Evolutionary conservation across 192 early-diverging fungal genomes (phyloP).

Genomic region (Gigaspora rosea): DNA sequence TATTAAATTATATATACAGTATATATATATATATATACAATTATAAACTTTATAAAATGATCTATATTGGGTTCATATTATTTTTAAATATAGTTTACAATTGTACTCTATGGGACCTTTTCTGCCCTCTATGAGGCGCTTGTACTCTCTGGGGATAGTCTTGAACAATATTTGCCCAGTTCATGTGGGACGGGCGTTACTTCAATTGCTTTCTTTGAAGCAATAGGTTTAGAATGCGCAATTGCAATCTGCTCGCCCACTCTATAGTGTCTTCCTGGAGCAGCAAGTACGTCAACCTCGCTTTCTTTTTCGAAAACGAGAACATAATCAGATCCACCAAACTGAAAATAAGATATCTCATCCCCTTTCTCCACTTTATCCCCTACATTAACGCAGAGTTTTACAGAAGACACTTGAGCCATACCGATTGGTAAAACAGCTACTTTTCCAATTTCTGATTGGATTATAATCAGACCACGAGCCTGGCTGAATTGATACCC

Average conservation of each 20-base stretch:
- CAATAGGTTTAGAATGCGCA: no score
- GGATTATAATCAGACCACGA: conserved; percentile 7
- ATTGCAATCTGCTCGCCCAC: conserved; percentile 13
- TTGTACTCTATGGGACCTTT: no score
- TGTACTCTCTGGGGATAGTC: no score
- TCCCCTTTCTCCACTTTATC: conserved; percentile 57
- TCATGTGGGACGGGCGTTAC: no score
- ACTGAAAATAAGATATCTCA: conserved; percentile 78
- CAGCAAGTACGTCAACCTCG: conserved; percentile 2
- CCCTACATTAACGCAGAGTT: not conserved
- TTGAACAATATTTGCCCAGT: no score
- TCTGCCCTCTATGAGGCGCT: no score
- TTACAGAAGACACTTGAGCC: conserved; percentile 20
- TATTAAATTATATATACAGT: no score
- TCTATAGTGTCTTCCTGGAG: not conserved
- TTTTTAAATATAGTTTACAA: no score
- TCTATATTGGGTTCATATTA: no score
- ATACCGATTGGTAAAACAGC: conserved; percentile 22
- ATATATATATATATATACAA: no score
- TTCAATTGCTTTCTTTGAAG: no score
- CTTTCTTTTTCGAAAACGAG: conserved; percentile 61
- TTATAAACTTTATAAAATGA: no score
- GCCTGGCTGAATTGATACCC: conserved; percentile 24
- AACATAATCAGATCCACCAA: conserved; percentile 74
- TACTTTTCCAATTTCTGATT: conserved; percentile 12